Evolutionary conservation across 106 monocot genomes (phyloP), one percentile per base, ranked within the genome.

Genomic region (Phalaenopsis equestris): DNA sequence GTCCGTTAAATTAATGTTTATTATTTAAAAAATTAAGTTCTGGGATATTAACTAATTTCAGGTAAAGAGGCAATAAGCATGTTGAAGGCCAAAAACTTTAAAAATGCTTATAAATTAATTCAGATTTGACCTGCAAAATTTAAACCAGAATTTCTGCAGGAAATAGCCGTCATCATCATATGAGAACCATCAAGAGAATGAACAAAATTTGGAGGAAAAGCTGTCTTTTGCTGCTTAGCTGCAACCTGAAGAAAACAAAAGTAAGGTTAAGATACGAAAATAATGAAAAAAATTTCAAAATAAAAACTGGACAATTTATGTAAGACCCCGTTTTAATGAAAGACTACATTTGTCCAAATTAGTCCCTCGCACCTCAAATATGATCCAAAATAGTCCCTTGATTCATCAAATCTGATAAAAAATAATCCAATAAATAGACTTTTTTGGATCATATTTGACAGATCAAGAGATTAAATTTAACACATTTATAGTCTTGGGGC

Each of bases 141-240:
- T 57, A 96, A 81, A 67, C 89, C 90, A 15, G 90, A 84, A 83
- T 90, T 80, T 65, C 82, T 89, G 88, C 96, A 96, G 61, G 96
- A 77, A 83, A 87, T 90, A 43, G 93, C 96, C 78, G 96, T 96
- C 96, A 96, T 90, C 96, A 96, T 96, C 96, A 96, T 96, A 86
- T 96, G 96, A 48, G 96, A 93, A 79, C 96, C 89, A 88, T 96
- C 96, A 77, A 96, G 90, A n/a, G 96, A 96, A 75, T 96, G 96
- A 37, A 96, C 91, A 79, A 96, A 96, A 84, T 96, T 96, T 30
- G 93, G 93, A 30, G 96, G 96, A 48, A 96, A 96, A n/a, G 96
- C 96, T 55, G 90, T 84, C 84, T 90, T 91, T 78, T 96, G 96
- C 21, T 88, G 91, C 48, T 91, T 89, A 70, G 84, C 83, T 41